Evolutionary conservation across 352 stramenopile genomes (phyloP).

Genomic region (Blastocystis hominis): DNA sequence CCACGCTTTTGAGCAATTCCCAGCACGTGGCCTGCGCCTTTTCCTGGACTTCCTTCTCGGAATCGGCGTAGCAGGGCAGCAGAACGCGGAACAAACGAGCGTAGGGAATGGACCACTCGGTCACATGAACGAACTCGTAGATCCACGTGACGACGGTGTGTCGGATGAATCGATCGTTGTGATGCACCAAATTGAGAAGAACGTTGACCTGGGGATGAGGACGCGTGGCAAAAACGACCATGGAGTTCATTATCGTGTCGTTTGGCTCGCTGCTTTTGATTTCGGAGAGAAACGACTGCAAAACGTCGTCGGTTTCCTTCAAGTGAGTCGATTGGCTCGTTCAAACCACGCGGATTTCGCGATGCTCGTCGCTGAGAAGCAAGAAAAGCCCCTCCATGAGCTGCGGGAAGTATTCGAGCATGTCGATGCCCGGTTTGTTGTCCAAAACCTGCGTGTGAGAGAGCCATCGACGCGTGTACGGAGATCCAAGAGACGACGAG

Average conservation of each 20-base stretch:
- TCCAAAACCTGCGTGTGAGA: slow-evolving; percentile 10
- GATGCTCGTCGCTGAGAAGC: slow-evolving; percentile 37
- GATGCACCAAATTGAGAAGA: slow-evolving; percentile 10
- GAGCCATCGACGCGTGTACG: background rate
- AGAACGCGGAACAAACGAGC: slow-evolving; percentile 17
- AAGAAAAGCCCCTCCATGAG: slow-evolving; percentile 48
- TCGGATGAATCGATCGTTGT: slow-evolving; percentile 47
- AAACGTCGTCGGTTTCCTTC: slow-evolving; percentile 30
- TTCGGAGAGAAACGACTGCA: slow-evolving; percentile 33
- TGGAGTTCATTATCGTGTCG: slow-evolving; percentile 6
- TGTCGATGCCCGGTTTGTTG: slow-evolving; percentile 41
- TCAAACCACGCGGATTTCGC: slow-evolving; percentile 19
- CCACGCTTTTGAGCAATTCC: slow-evolving; percentile 26
- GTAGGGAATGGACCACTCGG: slow-evolving; percentile 14
- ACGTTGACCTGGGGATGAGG: background rate
- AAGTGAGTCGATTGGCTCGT: background rate
- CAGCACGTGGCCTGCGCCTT: background rate
- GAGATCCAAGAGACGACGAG: slow-evolving; percentile 65
- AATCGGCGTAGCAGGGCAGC: slow-evolving; percentile 28
- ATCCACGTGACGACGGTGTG: slow-evolving; percentile 22
- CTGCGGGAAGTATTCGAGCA: slow-evolving; percentile 53
- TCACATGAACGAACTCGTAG: slow-evolving; percentile 41
- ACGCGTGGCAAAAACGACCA: background rate
- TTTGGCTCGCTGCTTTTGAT: slow-evolving; percentile 51
- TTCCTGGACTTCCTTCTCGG: background rate